Base-by-base conservation (phyloP, 768 basidiomycete species). In the Termitomyces sp. region DNA sequence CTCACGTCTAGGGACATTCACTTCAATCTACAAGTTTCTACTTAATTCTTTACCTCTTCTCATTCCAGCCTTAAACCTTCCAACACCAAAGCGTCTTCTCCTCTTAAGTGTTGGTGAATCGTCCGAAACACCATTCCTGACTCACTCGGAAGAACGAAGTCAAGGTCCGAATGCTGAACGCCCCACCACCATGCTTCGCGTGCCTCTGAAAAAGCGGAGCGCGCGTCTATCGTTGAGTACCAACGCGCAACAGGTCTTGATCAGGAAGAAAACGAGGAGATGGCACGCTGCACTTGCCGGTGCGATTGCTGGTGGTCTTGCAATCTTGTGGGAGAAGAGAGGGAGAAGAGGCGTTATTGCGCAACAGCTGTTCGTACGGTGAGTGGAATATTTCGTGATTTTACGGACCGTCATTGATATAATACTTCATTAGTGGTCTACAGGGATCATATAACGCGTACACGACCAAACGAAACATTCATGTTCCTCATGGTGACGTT, bases 291-390 rank as follows among this genome's bases (percentile, higher is more conserved):
- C 90, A 0, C 65, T 91, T 17, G 93, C 94, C 1, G 94, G 94
- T 9, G 82, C 87, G 0, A 64, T 92, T 25, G 86, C 91, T 0
- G 92, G 92, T 14, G 86, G 83, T 2, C 60, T 89, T 3, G 87
- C 87, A 2, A 85, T 96, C 47, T 78, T 88, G 70, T 92, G 88
- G 71, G 94, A 95, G 77, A 92, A 85, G 70, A 79, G 76, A 63
- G 80, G 81, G 2, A 73, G 90, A 40, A 77, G 91, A 60, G 74
- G 79, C 17, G 82, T 83, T 17, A 89, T 95, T 63, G 89, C 89
- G 0, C 93, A 96, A 67, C 94, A 96, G 73, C 70, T 95, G 67
- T 92, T 96, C 74, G 94, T 96, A 56, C 85, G 94, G 92, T 87
- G 60, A 55, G 86, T 76, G 32, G 12, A 2, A 12, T 32, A 0